A percentile compares a stretch with the other conserved stretches of the same genome.
Conservation (phyloP, 495 filamentous ascomycete species). For the Barbatosphaeria neglecta region DNA sequence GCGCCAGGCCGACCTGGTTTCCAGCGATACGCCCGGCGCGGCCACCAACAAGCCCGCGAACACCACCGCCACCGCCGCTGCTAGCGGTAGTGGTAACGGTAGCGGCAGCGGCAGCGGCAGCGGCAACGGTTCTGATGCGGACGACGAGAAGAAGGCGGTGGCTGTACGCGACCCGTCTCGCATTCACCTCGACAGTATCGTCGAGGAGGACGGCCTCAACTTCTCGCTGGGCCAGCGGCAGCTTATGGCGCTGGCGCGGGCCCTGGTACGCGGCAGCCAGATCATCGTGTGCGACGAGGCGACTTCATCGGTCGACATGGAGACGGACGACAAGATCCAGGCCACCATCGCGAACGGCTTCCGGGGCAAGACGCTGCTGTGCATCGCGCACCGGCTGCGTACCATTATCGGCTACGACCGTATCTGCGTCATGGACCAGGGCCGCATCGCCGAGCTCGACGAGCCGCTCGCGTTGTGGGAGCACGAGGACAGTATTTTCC, state of each 20-base stretch:
- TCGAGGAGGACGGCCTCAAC: constrained; percentile 93
- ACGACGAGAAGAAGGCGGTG: constrained; percentile 5
- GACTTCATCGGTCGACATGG: constrained; percentile 85
- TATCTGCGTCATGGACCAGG: constrained; percentile 91
- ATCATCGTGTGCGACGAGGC: constrained; percentile 98
- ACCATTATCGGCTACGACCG: constrained; percentile 93
- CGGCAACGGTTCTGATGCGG: not conserved
- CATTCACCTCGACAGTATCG: constrained; percentile 69
- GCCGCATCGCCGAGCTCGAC: constrained; percentile 74
- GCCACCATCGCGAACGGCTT: constrained; percentile 79
- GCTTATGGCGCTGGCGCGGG: constrained; percentile 86
- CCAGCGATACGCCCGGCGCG: constrained; percentile 25
- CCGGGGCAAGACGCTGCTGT: constrained; percentile 77
- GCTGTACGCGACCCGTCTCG: constrained; percentile 28
- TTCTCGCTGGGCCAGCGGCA: constrained; percentile 95
- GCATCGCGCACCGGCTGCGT: constrained; percentile 86
- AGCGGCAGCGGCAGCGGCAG: not conserved
- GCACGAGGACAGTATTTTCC: constrained; percentile 58
- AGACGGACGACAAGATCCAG: constrained; percentile 94
- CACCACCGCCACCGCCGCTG: not conserved
- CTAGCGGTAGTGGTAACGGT: no score
- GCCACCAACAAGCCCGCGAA: constrained; percentile 4
- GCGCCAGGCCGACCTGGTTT: constrained; percentile 66
- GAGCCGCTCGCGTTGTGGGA: constrained; percentile 58
- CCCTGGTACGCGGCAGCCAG: constrained; percentile 70